These are phyloP conservation scores for Candida pini DNA, from an alignment of 805 yeast genomes.

Conservation along the genomic window DNA sequence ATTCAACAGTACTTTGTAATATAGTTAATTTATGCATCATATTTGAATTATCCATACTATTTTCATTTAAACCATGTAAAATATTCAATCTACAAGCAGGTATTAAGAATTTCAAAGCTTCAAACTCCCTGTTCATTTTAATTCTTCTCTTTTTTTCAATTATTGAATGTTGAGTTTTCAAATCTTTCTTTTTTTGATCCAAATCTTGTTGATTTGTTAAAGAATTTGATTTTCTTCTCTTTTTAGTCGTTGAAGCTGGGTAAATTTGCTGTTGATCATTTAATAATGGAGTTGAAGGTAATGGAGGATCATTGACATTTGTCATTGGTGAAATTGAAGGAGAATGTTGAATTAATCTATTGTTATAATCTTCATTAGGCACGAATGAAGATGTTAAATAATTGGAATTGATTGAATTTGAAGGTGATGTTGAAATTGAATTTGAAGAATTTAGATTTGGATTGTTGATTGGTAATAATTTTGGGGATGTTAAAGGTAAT, in stretches of 20 bases:
- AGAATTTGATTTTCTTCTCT: constrained; percentile 26
- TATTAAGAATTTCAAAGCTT: constrained; percentile 67
- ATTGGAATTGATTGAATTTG: constrained; percentile 15
- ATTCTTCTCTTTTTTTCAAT: constrained; percentile 76
- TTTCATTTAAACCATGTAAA: constrained; percentile 20
- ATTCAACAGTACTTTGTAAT: constrained; percentile 77
- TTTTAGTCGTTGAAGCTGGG: constrained; percentile 5
- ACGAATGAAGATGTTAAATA: constrained; percentile 28
- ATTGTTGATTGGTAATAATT: constrained; percentile 3
- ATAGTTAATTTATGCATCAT: constrained; percentile 74
- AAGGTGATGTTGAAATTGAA: constrained; percentile 4
- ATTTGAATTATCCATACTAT: constrained; percentile 26
- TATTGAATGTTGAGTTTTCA: constrained; percentile 62
- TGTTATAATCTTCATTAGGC: constrained; percentile 22
- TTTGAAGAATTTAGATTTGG: constrained; percentile 4
- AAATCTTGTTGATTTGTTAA: constrained; percentile 24
- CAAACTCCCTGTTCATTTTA: constrained; percentile 78
- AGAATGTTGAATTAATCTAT: constrained; percentile 20
- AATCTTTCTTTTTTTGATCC: constrained; percentile 40
- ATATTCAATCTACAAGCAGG: constrained; percentile 68
- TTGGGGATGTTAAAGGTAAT: constrained; percentile 4
- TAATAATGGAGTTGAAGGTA: constrained; percentile 1
- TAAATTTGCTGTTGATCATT: neutral
- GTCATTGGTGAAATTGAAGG: constrained; percentile 31
- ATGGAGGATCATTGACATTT: constrained; percentile 16